Evolutionary conservation across 495 filamentous ascomycete genomes (phyloP), one percentile per base, ranked within the genome.

Genomic region (Bathelium albidoporum): DNA sequence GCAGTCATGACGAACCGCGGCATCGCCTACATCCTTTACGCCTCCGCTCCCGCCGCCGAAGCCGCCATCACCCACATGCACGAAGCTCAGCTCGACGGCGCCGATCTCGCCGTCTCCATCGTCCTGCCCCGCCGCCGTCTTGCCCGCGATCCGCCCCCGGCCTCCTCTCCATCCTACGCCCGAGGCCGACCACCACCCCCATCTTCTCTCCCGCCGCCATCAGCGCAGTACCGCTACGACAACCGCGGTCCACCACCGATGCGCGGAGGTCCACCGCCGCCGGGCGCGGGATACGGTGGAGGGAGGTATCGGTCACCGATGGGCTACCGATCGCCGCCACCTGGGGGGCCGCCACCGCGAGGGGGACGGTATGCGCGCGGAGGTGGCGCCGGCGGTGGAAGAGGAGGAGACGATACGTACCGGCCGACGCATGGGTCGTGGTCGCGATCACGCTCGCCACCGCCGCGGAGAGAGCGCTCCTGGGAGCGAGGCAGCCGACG

Each of bases 41-140:
- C 83, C 52, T 79, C 86, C 59, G 83, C 90, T 41, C 79, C 84
- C 52, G 87, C 91, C 66, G 95, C 94, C 39, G 90, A 96, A 70
- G 79, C 85, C 20, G 94, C 94, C 28, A 95, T 99, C 67, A 85
- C 91, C 53, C 88, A 96, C 71, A 97, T 99, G 95, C 95, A 99
- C 73, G 94, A 99, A 79, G 90, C 90, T 16, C 90, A 97, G 67
- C 77, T 99, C 49, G 94, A 99, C 76, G 95, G 94, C 43, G 82
- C 88, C 18, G 75, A 86, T 22, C 86, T 99, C 73, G 88, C 87
- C 68, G 94, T 99, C 29, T 96, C 92, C 60, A 95, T 97, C 66
- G 91, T 97, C 28, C 79, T 97, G 28, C 93, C 93, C 1, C 88
- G 90, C 59, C 87, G 89, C 63, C 67, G 70, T 31, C 76, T 76